Evolutionary conservation across 805 yeast genomes (phyloP).

Genomic region (Ogataea sp.): DNA sequence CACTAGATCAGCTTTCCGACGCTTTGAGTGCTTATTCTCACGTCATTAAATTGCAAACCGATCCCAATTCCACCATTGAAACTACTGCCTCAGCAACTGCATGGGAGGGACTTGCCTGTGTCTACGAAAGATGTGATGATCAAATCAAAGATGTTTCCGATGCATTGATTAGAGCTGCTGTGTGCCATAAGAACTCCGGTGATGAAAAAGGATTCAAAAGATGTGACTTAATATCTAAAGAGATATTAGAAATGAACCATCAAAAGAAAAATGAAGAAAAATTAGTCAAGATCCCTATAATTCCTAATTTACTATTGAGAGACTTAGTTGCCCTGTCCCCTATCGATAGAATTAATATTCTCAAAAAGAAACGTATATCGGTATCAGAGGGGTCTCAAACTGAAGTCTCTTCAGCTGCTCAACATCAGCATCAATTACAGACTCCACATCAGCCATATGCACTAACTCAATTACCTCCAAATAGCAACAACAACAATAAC

Average conservation of each 20-base stretch:
- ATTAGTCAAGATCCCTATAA: slow-evolving; percentile 36
- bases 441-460: background rate
- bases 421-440: background rate
- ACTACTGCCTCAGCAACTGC: slow-evolving; percentile 40
- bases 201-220: slow-evolving; percentile 32
- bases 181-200: slow-evolving; percentile 39
- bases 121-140: slow-evolving; percentile 55
- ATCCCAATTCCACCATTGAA: slow-evolving; percentile 30
- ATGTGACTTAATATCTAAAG: slow-evolving; percentile 36
- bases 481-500: slow-evolving; percentile 2
- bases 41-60: slow-evolving; percentile 45
- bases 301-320: slow-evolving; percentile 34
- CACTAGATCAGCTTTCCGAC: slow-evolving; percentile 53
- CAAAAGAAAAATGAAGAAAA: slow-evolving; percentile 13
- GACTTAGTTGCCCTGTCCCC: slow-evolving; percentile 36
- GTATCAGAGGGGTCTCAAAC: too few species aligned
- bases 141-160: slow-evolving; percentile 53
- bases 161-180: slow-evolving; percentile 45
- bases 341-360: slow-evolving; percentile 24
- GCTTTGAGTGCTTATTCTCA: slow-evolving; percentile 63
- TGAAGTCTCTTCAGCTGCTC: too few species aligned
- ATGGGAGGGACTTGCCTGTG: slow-evolving; percentile 59
- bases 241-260: slow-evolving; percentile 33
- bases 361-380: background rate
- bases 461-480: background rate